A percentile compares a stretch with the other conserved stretches of the same genome.
Evolutionary conservation across 768 basidiomycete species (phyloP).

Genomic region (Boletus rubescentipes): DNA sequence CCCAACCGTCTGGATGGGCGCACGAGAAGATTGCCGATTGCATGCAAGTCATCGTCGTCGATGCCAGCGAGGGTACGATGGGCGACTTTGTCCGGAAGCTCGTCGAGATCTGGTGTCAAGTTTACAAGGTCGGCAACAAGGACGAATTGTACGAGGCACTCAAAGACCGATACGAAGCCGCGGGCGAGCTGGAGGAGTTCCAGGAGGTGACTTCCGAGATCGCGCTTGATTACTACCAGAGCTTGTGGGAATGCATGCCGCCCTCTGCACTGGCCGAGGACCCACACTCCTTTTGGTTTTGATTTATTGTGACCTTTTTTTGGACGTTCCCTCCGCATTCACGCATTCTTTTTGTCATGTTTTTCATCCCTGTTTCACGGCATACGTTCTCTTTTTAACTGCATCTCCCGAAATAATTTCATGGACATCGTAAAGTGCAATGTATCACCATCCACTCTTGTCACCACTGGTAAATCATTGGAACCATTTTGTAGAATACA

Average conservation of each 20-base stretch:
- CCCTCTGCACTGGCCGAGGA: constrained; percentile 5
- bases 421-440: not conserved
- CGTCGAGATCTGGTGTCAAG: constrained; percentile 27
- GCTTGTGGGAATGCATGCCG: constrained; percentile 27
- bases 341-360: not conserved
- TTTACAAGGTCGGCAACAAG: constrained; percentile 23
- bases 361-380: not conserved
- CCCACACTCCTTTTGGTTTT: not conserved
- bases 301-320: not conserved
- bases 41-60: constrained; percentile 32
- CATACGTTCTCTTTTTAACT: not conserved
- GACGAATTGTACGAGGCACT: constrained; percentile 21
- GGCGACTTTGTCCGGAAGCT: constrained; percentile 30
- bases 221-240: constrained; percentile 20
- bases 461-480: not conserved
- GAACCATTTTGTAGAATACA: constrained; percentile 7
- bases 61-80: constrained; percentile 28
- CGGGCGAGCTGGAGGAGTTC: constrained; percentile 29
- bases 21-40: constrained; percentile 24
- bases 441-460: not conserved
- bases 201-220: constrained; percentile 7
- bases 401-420: not conserved
- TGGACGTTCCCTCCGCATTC: not conserved
- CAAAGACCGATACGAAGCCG: constrained; percentile 19
- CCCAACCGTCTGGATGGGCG: constrained; percentile 20